Conservation (phyloP, 495 filamentous ascomycete genomes). For the Ascodesmis nigricans region DNA sequence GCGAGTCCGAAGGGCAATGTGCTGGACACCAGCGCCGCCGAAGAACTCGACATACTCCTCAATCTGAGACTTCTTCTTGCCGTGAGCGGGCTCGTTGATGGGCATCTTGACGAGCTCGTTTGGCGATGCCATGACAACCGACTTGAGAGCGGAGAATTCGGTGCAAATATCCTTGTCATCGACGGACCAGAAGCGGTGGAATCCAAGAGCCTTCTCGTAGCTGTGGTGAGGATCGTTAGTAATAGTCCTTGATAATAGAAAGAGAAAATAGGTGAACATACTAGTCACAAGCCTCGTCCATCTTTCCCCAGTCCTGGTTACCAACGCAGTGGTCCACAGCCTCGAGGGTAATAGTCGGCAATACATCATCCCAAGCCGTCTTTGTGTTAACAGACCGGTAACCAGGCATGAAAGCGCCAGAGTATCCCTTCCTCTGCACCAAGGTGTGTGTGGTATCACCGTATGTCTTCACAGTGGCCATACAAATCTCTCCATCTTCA, state of each 20-base stretch:
- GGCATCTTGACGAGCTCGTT: slow-evolving; percentile 81
- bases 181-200: slow-evolving; percentile 88
- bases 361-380: slow-evolving; percentile 27
- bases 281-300: slow-evolving; percentile 67
- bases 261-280: slow-evolving; percentile 17
- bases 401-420: slow-evolving; percentile 58
- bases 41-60: slow-evolving; percentile 85
- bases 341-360: slow-evolving; percentile 42
- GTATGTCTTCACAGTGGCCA: slow-evolving; percentile 65
- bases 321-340: slow-evolving; percentile 85
- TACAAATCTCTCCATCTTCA: slow-evolving; percentile 33
- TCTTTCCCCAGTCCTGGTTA: slow-evolving; percentile 77
- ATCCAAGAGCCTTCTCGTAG: slow-evolving; percentile 72
- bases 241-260: background rate
- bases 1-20: slow-evolving; percentile 61
- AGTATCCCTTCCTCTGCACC: slow-evolving; percentile 42
- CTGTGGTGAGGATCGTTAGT: slow-evolving; percentile 23
- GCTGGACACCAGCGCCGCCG: slow-evolving; percentile 66
- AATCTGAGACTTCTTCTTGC: slow-evolving; percentile 71
- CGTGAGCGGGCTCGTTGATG: slow-evolving; percentile 82
- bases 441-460: slow-evolving; percentile 83
- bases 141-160: slow-evolving; percentile 65
- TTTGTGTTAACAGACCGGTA: slow-evolving; percentile 30
- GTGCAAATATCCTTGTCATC: slow-evolving; percentile 75
- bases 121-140: slow-evolving; percentile 69